phyloP scores from a whole-genome alignment of 176 grass and related monocot genomes.

The Leersia perrieri region DNA sequence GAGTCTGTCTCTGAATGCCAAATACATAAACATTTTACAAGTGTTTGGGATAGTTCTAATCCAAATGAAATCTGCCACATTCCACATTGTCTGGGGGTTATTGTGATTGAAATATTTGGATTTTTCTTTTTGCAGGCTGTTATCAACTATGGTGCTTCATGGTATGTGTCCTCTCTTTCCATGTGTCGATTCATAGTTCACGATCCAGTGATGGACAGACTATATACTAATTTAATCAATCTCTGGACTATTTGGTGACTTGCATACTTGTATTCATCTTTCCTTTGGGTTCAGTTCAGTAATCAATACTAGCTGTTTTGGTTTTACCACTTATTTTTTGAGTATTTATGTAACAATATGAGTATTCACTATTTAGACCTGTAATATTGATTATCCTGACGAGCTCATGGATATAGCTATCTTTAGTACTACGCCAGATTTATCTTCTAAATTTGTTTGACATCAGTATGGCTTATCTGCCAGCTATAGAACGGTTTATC shows the following conservation, averaged over 20 bases:
- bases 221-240: not conserved
- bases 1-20: too few relatives aligned
- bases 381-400: not conserved
- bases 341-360: not conserved
- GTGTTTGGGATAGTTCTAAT: too few relatives aligned
- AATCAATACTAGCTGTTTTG: not conserved
- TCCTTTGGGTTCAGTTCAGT: not conserved
- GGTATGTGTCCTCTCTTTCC: slow-evolving; percentile 47
- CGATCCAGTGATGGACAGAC: not conserved
- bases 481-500: not conserved
- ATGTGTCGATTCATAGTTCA: not conserved
- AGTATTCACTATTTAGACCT: not conserved
- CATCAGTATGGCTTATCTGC: not conserved
- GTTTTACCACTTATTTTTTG: not conserved
- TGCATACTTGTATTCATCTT: not conserved
- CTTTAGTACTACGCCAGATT: not conserved
- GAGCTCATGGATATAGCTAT: not conserved
- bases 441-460: not conserved
- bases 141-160: slow-evolving; percentile 78
- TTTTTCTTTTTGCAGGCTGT: slow-evolving; percentile 59
- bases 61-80: too few relatives aligned
- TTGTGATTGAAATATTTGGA: slow-evolving; percentile 25
- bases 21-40: too few relatives aligned
- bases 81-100: not conserved
- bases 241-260: not conserved